Conservation (phyloP, 2,329 filamentous ascomycete species). For the Aureobasidium sp. region DNA sequence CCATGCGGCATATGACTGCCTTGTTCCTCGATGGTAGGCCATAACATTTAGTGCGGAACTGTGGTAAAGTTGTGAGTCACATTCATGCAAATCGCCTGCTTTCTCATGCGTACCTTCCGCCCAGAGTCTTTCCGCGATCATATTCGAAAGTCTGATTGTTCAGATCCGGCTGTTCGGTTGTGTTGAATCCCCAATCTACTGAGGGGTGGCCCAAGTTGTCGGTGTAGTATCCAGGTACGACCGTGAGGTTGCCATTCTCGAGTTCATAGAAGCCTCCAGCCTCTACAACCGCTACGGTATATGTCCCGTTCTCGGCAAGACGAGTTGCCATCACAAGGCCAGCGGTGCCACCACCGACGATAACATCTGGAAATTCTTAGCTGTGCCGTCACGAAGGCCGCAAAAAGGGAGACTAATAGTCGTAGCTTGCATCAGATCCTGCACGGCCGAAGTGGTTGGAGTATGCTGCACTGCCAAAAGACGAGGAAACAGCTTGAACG, state of each 20-base stretch:
- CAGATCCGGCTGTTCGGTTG: conserved; percentile 13
- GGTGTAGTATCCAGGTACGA: background rate
- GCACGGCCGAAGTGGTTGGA: background rate
- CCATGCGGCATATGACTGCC: conserved; percentile 28
- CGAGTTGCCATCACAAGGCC: conserved; percentile 19
- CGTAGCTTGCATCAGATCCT: background rate
- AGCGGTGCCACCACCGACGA: conserved; percentile 19
- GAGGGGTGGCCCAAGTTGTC: background rate
- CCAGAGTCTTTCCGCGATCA: conserved; percentile 23
- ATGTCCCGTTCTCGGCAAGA: conserved; percentile 17
- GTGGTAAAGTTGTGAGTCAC: background rate
- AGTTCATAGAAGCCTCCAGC: conserved; percentile 22
- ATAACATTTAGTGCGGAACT: conserved; percentile 21
- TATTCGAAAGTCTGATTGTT: conserved; percentile 18
- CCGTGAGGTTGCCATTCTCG: conserved; percentile 9
- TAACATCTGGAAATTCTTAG: conserved; percentile 15
- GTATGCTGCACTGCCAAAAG: background rate
- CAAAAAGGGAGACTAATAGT: background rate
- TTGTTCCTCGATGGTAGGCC: conserved; percentile 25
- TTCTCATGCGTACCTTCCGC: conserved; percentile 15
- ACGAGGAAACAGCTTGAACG: background rate
- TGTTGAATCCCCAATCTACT: background rate
- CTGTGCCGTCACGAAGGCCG: background rate
- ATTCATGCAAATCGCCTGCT: no score
- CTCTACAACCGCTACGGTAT: conserved; percentile 21